Evolutionary conservation across 2,329 filamentous ascomycete species (phyloP).

Genomic region (Alternaria conjuncta): DNA sequence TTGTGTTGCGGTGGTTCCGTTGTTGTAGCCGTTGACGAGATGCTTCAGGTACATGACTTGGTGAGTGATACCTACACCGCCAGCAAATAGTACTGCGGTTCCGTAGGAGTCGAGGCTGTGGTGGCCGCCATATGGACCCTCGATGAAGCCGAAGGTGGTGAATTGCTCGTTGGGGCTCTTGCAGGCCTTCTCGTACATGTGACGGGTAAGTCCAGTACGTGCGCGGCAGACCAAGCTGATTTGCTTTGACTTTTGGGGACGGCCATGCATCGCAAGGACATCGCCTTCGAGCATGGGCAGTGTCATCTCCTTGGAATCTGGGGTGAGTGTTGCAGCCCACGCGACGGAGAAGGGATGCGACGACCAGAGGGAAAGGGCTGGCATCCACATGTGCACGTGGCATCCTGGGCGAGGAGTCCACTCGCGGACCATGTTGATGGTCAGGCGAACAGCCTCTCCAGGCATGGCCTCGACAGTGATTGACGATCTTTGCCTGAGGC

Average conservation of each 20-base stretch:
- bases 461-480: slow-evolving; percentile 65
- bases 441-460: slow-evolving; percentile 66
- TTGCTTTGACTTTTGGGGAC: slow-evolving; percentile 45
- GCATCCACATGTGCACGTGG: slow-evolving; percentile 68
- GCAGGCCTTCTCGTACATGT: slow-evolving; percentile 71
- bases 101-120: slow-evolving; percentile 77
- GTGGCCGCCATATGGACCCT: slow-evolving; percentile 77
- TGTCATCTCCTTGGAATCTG: slow-evolving; percentile 43
- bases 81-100: slow-evolving; percentile 79
- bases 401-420: slow-evolving; percentile 62
- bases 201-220: slow-evolving; percentile 74
- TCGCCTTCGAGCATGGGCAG: slow-evolving; percentile 43
- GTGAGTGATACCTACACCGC: slow-evolving; percentile 81
- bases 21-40: slow-evolving; percentile 71
- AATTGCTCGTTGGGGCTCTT: slow-evolving; percentile 66
- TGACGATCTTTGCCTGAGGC: slow-evolving; percentile 56
- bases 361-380: slow-evolving; percentile 50
- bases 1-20: slow-evolving; percentile 72
- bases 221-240: slow-evolving; percentile 77
- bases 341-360: slow-evolving; percentile 60
- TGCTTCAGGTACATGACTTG: slow-evolving; percentile 77
- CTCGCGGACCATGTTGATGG: slow-evolving; percentile 63
- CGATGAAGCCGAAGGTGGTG: slow-evolving; percentile 69
- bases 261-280: slow-evolving; percentile 22
- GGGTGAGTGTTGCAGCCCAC: slow-evolving; percentile 50